These are phyloP conservation scores for Lodderomyces margitis DNA, from an alignment of 1,139 yeast species.

Conservation along the genomic window DNA sequence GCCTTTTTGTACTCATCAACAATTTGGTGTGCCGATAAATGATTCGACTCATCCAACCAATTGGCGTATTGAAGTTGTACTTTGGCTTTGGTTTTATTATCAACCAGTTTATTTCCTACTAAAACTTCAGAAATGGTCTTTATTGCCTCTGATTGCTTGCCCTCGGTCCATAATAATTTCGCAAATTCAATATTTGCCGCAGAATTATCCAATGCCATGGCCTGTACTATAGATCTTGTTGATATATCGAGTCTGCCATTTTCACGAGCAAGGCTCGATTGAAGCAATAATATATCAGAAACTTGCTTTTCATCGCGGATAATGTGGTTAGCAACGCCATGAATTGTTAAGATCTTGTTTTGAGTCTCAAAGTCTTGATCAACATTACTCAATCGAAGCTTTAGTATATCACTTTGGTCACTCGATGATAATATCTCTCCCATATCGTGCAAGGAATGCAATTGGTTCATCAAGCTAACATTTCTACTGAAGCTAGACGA, in stretches of 20 bases:
- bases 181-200: constrained; percentile 79
- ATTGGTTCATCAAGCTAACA: constrained; percentile 52
- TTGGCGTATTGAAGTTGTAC: constrained; percentile 76
- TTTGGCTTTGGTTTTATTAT: constrained; percentile 35
- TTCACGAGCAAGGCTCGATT: constrained; percentile 68
- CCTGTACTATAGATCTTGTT: constrained; percentile 67
- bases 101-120: constrained; percentile 15
- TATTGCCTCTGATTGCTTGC: constrained; percentile 84
- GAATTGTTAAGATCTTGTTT: constrained; percentile 59
- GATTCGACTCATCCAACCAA: constrained; percentile 89
- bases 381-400: constrained; percentile 44
- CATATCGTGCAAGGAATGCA: constrained; percentile 74
- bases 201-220: constrained; percentile 49
- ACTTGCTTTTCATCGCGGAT: constrained; percentile 28
- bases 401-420: constrained; percentile 23
- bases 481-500: constrained; percentile 64
- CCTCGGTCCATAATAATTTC: constrained; percentile 84
- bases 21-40: constrained; percentile 74
- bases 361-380: constrained; percentile 64
- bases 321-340: constrained; percentile 54
- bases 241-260: constrained; percentile 73
- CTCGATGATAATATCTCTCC: constrained; percentile 25
- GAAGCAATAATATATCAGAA: constrained; percentile 53
- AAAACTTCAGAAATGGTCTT: constrained; percentile 54
- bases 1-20: constrained; percentile 67